Evolutionary conservation across 2,329 filamentous ascomycete genomes (phyloP).

Genomic region (Dactylella cylindrospora): DNA sequence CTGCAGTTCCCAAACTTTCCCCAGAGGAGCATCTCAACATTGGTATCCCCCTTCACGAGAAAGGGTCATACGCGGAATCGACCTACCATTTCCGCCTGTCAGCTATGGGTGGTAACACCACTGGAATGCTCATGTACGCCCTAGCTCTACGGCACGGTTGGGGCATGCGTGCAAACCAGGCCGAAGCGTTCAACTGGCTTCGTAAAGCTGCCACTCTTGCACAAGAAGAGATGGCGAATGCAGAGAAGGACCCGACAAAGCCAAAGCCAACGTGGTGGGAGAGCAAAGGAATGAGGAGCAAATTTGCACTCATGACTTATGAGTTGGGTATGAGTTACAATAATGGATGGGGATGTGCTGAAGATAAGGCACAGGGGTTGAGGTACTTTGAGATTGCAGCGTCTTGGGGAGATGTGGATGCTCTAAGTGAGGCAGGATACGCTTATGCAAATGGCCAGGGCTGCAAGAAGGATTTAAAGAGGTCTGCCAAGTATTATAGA

Average conservation of each 20-base stretch:
- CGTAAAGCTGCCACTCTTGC: slow-evolving; percentile 85
- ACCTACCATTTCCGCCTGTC: slow-evolving; percentile 94
- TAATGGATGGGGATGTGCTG: slow-evolving; percentile 96
- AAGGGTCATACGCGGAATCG: slow-evolving; percentile 83
- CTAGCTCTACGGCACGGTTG: slow-evolving; percentile 93
- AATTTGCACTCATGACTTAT: slow-evolving; percentile 93
- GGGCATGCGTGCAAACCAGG: slow-evolving; percentile 92
- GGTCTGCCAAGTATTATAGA: slow-evolving; percentile 86
- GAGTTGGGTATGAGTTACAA: slow-evolving; percentile 95
- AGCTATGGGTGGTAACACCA: slow-evolving; percentile 80
- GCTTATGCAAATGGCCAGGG: slow-evolving; percentile 93
- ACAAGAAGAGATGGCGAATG: slow-evolving; percentile 77
- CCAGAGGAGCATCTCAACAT: slow-evolving; percentile 85
- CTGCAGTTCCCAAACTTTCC: slow-evolving; percentile 22
- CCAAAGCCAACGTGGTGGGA: slow-evolving; percentile 66
- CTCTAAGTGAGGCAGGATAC: slow-evolving; percentile 88
- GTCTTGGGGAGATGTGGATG: slow-evolving; percentile 94
- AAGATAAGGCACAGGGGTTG: slow-evolving; percentile 83
- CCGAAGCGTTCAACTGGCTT: slow-evolving; percentile 88
- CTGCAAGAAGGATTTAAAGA: slow-evolving; percentile 94
- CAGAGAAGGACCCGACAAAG: slow-evolving; percentile 65
- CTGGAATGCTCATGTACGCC: slow-evolving; percentile 93
- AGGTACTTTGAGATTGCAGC: slow-evolving; percentile 96
- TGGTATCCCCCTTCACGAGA: slow-evolving; percentile 86
- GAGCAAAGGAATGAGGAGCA: slow-evolving; percentile 80